Conservation (phyloP, 139 green algal species). For the Volvox africanus region DNA sequence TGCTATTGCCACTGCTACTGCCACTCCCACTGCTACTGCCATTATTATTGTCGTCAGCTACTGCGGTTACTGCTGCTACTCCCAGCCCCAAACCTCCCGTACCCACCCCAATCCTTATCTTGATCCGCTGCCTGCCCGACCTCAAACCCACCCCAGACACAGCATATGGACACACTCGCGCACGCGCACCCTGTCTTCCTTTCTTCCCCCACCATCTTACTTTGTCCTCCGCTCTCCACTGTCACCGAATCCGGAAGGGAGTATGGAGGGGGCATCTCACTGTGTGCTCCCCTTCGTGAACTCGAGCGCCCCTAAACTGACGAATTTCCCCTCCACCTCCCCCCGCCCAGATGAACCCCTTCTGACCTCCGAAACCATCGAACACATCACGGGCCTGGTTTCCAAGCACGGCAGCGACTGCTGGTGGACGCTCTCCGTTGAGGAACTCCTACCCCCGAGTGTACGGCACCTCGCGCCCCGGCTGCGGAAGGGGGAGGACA, state of each 20-base stretch:
- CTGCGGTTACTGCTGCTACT: too few relatives aligned
- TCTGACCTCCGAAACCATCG: slow-evolving; percentile 91
- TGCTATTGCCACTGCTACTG: too few relatives aligned
- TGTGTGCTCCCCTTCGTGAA: too few relatives aligned
- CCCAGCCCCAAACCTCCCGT: too few relatives aligned
- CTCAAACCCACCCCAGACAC: neutral
- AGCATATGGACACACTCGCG: neutral
- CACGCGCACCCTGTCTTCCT: neutral
- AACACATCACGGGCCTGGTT: slow-evolving; percentile 85
- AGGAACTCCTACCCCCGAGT: slow-evolving; percentile 90
- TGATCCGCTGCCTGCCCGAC: too few relatives aligned
- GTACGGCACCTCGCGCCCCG: slow-evolving; percentile 58
- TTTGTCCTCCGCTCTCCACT: neutral
- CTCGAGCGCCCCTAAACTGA: too few relatives aligned
- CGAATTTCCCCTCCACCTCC: neutral
- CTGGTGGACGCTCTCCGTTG: slow-evolving; percentile 85
- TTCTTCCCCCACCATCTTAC: neutral
- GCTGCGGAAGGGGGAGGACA: slow-evolving; percentile 86
- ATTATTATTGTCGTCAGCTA: neutral
- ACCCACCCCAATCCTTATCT: too few relatives aligned
- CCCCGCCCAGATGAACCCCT: slow-evolving; percentile 85
- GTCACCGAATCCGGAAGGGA: neutral
- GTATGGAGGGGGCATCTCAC: too few relatives aligned
- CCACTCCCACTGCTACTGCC: too few relatives aligned
- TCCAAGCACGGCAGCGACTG: slow-evolving; percentile 85